Percentiles rank a stretch among this genome's conserved stretches.
Conservation (phyloP, 2,329 filamentous ascomycete genomes). For the Ascomycota sp. region DNA sequence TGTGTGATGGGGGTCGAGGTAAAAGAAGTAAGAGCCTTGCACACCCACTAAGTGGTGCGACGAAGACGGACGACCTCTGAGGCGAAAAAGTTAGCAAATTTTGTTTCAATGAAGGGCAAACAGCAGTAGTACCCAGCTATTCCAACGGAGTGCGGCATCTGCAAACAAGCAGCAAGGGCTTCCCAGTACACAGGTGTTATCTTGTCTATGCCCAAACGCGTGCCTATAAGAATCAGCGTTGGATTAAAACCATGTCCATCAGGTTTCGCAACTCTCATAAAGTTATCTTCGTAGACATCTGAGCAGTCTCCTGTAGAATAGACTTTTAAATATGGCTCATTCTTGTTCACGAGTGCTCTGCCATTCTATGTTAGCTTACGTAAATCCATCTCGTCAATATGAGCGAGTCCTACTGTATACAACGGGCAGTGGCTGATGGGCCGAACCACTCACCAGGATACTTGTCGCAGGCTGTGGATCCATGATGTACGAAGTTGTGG, state of each 20-base stretch:
- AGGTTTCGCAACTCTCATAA: constrained; percentile 56
- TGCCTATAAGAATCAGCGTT: constrained; percentile 75
- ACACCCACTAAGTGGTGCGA: constrained; percentile 46
- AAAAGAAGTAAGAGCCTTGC: constrained; percentile 64
- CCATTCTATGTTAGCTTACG: constrained; percentile 3
- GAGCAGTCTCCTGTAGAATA: constrained; percentile 80
- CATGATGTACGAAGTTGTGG: constrained; percentile 81
- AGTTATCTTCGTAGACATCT: constrained; percentile 81
- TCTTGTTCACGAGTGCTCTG: constrained; percentile 54
- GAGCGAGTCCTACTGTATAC: constrained; percentile 54
- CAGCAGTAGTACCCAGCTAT: constrained; percentile 58
- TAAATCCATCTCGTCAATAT: neutral
- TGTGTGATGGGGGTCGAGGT: constrained; percentile 83
- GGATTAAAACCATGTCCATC: constrained; percentile 50
- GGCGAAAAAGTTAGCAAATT: neutral
- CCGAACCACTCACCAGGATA: constrained; percentile 97
- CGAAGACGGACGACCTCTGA: constrained; percentile 73
- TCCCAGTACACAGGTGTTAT: constrained; percentile 92
- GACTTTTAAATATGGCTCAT: constrained; percentile 48
- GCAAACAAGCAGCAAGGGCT: constrained; percentile 65
- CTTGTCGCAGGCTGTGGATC: constrained; percentile 73
- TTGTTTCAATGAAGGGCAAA: no score
- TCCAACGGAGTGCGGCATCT: constrained; percentile 82
- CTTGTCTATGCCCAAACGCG: constrained; percentile 78
- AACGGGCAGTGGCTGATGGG: constrained; percentile 83